Base-by-base conservation (phyloP, 2,329 filamentous ascomycete genomes). In the Raffaelea albimanens region DNA sequence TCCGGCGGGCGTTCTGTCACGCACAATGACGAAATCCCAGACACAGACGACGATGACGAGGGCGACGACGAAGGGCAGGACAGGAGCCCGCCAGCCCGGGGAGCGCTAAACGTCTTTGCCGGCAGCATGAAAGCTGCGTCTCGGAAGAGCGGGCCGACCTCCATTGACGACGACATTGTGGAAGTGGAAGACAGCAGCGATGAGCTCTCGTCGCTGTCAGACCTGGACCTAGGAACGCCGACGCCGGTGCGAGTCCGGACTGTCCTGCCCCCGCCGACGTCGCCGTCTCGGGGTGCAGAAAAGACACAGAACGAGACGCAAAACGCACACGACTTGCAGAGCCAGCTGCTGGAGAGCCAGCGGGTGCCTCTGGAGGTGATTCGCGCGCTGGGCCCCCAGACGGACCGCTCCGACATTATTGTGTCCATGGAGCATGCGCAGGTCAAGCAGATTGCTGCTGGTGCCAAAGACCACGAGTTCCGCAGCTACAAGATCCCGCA, bases 401-500 rank as follows among this genome's bases (percentile, higher is more conserved):
- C 70, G 2, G 63, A 68, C 36, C 66, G 69, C 25, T 74, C 75
- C 2, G 76, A 80, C 53, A 65, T 79, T 8, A 67, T 80, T 46
- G 66, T 81, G 46, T 71, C 71, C 14, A 64, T 79, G 3, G 61
- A 70, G 33, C 62, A 67, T 0, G 57, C 70, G 8, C 66, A 71
- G 2, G 67, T 80, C n/a, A 57, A 63, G 7, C 59, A 67, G 13
- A 74, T 84, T 31, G 54, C 72, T 10, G 59, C 66, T 10, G 71
- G 77, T 2, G 63, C 60, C 3, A 73, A 74, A 47, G 67, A 77
- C 47, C 71, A 81, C 56, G 68, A 83, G 45, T 74, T 76, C 50
- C 68, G 79, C 40, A 62, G 65, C 16, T 82, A 76, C 63, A 71
- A 67, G 43, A 70, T 84, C 20, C 76, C 78, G 2, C 57, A 64